Evolutionary conservation across 2,329 filamentous ascomycete genomes (phyloP).

Genomic region (Fusarium veterinarium): DNA sequence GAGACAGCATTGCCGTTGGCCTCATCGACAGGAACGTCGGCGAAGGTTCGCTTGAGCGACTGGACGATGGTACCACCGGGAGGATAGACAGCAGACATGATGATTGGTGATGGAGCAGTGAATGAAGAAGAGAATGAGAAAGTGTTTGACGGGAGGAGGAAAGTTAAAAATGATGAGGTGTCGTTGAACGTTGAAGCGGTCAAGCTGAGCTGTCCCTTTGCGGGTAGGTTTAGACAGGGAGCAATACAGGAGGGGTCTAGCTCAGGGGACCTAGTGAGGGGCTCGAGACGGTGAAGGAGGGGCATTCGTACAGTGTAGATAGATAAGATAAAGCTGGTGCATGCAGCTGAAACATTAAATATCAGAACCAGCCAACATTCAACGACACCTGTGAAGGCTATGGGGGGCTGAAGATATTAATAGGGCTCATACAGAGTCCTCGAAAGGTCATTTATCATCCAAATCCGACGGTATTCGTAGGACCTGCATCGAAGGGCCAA

Average conservation of each 20-base stretch:
- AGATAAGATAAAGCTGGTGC: conserved; percentile 38
- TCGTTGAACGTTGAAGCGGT: conserved; percentile 43
- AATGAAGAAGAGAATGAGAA: conserved; percentile 9
- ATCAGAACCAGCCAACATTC: background rate
- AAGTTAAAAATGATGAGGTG: conserved; percentile 29
- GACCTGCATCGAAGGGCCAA: background rate
- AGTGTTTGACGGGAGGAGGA: conserved; percentile 20
- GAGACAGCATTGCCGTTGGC: conserved; percentile 80
- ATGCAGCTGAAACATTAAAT: background rate
- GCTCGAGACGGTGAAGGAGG: conserved; percentile 41
- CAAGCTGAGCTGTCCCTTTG: conserved; percentile 43
- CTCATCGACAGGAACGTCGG: conserved; percentile 80
- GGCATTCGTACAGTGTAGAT: conserved; percentile 43
- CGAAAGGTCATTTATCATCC: background rate
- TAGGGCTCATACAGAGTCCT: background rate
- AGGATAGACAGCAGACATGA: conserved; percentile 67
- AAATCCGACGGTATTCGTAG: rapidly evolving
- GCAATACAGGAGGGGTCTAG: conserved; percentile 40
- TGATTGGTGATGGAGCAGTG: conserved; percentile 37
- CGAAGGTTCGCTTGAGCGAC: conserved; percentile 85
- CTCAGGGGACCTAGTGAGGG: conserved; percentile 37
- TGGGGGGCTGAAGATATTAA: background rate
- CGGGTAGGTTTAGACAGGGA: conserved; percentile 26
- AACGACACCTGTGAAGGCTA: background rate
- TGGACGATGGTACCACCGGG: conserved; percentile 85